These are phyloP conservation scores for Lasiosphaeria hispida DNA, from an alignment of 495 filamentous ascomycete species.

Conservation along the genomic window DNA sequence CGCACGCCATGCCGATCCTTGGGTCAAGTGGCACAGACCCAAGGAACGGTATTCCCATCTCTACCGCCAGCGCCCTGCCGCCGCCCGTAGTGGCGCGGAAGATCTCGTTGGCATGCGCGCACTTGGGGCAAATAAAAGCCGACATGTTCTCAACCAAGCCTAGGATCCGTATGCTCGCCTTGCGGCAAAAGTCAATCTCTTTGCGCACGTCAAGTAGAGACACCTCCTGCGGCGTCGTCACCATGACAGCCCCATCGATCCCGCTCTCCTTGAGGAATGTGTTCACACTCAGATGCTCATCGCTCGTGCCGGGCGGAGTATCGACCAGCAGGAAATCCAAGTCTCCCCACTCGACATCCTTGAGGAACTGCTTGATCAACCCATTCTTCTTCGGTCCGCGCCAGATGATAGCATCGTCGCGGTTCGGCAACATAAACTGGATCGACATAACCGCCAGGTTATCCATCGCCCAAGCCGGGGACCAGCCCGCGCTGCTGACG, in stretches of 20 bases:
- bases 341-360: constrained; percentile 96
- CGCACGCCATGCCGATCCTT: constrained; percentile 90
- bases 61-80: constrained; percentile 71
- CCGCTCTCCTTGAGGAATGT: constrained; percentile 80
- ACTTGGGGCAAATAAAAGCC: constrained; percentile 91
- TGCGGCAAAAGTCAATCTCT: constrained; percentile 94
- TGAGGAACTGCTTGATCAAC: constrained; percentile 93
- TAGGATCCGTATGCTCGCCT: constrained; percentile 83
- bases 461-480: constrained; percentile 88
- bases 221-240: constrained; percentile 97
- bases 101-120: constrained; percentile 75
- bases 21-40: constrained; percentile 93
- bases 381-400: constrained; percentile 97
- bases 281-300: constrained; percentile 93
- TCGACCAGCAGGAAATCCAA: constrained; percentile 91
- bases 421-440: constrained; percentile 93
- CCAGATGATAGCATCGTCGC: constrained; percentile 96
- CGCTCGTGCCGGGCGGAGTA: constrained; percentile 90
- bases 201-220: constrained; percentile 87
- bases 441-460: constrained; percentile 94
- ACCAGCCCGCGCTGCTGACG: constrained; percentile 76
- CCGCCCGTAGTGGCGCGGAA: constrained; percentile 92
- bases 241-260: constrained; percentile 87
- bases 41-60: constrained; percentile 82
- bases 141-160: constrained; percentile 98